phyloP scores from a whole-genome alignment of 2,329 filamentous ascomycete genomes.

The Colletotrichum phormii region DNA sequence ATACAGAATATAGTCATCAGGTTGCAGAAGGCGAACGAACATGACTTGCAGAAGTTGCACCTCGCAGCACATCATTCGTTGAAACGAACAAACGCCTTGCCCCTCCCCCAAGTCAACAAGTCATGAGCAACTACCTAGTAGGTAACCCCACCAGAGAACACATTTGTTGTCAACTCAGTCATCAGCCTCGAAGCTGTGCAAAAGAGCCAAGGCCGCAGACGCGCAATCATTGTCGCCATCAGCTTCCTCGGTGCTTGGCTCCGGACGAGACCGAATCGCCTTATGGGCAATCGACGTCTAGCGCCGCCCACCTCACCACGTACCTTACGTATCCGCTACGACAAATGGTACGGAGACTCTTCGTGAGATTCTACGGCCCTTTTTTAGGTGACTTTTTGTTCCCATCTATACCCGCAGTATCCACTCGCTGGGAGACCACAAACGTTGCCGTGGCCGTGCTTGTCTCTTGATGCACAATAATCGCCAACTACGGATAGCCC shows the following conservation, averaged over 20 bases:
- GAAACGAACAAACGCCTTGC: neutral
- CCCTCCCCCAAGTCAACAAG: neutral
- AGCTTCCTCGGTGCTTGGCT: constrained; percentile 20
- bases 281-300: constrained; percentile 18
- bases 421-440: constrained; percentile 10
- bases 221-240: constrained; percentile 38
- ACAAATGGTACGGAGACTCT: neutral
- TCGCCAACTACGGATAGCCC: too few relatives aligned
- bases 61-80: neutral
- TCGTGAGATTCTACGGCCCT: constrained; percentile 13
- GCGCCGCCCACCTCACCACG: constrained; percentile 1
- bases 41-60: constrained; percentile 6
- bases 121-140: neutral
- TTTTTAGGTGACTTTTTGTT: constrained; percentile 21
- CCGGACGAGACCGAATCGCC: constrained; percentile 32
- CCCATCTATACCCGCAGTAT: constrained; percentile 24
- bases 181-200: constrained; percentile 22
- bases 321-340: neutral
- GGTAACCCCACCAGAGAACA: neutral
- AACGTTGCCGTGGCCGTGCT: neutral
- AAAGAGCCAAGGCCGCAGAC: constrained; percentile 36
- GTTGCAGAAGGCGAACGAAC: neutral
- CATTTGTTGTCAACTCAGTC: constrained; percentile 14
- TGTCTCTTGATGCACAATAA: too few relatives aligned
- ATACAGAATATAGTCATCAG: neutral